Percentiles rank a stretch among this genome's conserved stretches.
Evolutionary conservation across 176 grass and related monocot genomes (phyloP).

Genomic region (Pontederia crassipes): DNA sequence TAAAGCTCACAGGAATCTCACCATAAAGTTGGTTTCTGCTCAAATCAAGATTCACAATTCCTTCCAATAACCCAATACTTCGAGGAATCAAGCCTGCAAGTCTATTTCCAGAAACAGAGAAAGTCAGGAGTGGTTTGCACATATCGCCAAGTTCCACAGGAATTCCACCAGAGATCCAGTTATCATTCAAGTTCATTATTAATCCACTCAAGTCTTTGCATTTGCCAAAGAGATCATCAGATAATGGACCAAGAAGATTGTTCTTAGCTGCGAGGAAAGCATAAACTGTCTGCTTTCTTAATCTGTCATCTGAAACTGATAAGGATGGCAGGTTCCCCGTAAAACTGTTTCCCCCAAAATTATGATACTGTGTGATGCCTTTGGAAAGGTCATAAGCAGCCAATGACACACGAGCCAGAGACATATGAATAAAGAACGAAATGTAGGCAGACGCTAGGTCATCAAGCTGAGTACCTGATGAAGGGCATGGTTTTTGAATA

Average conservation of each 20-base stretch:
- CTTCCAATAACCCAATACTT: constrained; percentile 7
- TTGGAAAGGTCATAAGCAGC: neutral
- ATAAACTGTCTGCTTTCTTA: neutral
- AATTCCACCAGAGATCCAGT: constrained; percentile 7
- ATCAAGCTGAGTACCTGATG: constrained; percentile 13
- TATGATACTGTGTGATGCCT: constrained; percentile 4
- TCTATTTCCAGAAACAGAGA: neutral
- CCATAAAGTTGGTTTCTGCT: constrained; percentile 5
- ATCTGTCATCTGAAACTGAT: neutral
- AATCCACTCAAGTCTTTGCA: neutral
- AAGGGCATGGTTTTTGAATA: constrained; percentile 7
- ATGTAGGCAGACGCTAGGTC: neutral
- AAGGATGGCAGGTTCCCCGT: constrained; percentile 1
- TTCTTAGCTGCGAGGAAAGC: neutral
- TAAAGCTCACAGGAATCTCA: constrained; percentile 8
- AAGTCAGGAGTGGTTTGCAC: constrained; percentile 2
- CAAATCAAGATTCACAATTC: constrained; percentile 2
- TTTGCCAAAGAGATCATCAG: neutral
- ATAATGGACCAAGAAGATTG: constrained; percentile 1
- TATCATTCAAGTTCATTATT: neutral
- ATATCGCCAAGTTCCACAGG: neutral
- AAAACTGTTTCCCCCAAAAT: constrained; percentile 6
- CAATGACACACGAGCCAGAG: neutral
- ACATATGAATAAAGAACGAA: neutral
- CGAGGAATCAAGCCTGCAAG: neutral